Evolutionary conservation across 768 basidiomycete genomes (phyloP).

Genomic region (Leccinellum albellum): DNA sequence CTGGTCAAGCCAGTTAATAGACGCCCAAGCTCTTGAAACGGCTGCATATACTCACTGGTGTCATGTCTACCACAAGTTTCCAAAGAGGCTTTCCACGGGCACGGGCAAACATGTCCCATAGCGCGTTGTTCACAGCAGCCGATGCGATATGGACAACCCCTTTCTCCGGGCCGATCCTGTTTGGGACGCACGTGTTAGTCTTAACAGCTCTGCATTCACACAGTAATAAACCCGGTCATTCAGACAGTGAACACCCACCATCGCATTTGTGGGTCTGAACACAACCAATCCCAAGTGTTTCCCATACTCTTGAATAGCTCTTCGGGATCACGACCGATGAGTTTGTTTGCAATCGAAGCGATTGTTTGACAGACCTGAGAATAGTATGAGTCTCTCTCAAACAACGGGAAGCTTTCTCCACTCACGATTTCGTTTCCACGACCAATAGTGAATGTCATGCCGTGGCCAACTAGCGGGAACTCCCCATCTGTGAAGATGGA

Average conservation of each 20-base stretch:
- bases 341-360: constrained; percentile 70
- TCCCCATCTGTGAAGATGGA: constrained; percentile 66
- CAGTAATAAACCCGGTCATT: neutral
- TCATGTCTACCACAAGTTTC: constrained; percentile 92
- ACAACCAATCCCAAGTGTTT: constrained; percentile 81
- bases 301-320: constrained; percentile 89
- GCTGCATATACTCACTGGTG: constrained; percentile 45
- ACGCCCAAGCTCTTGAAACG: neutral
- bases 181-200: constrained; percentile 1
- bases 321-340: constrained; percentile 79
- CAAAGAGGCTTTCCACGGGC: constrained; percentile 82
- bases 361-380: constrained; percentile 78
- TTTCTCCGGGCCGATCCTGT: constrained; percentile 90
- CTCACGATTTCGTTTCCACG: constrained; percentile 90
- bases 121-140: constrained; percentile 84
- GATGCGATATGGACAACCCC: constrained; percentile 91
- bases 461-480: constrained; percentile 72
- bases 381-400: constrained; percentile 1
- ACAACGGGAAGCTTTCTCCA: neutral
- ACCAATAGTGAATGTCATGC: constrained; percentile 93
- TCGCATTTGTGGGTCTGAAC: constrained; percentile 85
- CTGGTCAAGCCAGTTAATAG: constrained; percentile 32
- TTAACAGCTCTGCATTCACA: neutral
- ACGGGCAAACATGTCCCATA: constrained; percentile 92
- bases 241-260: constrained; percentile 47